Conservation (phyloP, 148 eudicot species). For the Polygonum aviculare region DNA sequence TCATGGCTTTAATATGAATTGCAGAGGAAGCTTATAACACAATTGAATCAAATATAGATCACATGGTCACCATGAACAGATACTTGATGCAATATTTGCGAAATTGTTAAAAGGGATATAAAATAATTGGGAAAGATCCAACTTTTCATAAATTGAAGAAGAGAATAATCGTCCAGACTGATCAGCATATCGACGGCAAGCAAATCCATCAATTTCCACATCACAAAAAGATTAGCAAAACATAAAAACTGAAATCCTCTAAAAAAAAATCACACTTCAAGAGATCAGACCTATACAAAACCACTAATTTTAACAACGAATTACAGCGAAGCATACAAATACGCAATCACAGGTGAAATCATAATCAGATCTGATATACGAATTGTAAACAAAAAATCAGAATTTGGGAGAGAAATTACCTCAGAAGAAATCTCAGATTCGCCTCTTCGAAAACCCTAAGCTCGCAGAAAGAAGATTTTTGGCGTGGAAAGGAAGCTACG, state of each 20-base stretch:
- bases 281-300: neutral
- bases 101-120: neutral
- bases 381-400: neutral
- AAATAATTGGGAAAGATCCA: neutral
- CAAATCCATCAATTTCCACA: neutral
- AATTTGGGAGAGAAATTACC: neutral
- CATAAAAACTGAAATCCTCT: neutral
- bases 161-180: neutral
- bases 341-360: no score
- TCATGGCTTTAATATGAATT: neutral
- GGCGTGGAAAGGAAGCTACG: neutral
- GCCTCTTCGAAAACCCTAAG: neutral
- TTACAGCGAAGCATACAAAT: neutral
- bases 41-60: neutral
- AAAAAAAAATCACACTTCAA: neutral
- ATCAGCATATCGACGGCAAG: neutral
- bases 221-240: neutral
- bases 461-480: neutral
- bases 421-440: neutral
- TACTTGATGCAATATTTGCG: neutral
- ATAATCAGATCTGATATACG: neutral
- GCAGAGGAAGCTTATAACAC: neutral
- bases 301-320: neutral
- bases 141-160: no score
- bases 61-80: neutral